phyloP scores from a whole-genome alignment of 352 stramenopile species.

The Phytophthora meadii region DNA sequence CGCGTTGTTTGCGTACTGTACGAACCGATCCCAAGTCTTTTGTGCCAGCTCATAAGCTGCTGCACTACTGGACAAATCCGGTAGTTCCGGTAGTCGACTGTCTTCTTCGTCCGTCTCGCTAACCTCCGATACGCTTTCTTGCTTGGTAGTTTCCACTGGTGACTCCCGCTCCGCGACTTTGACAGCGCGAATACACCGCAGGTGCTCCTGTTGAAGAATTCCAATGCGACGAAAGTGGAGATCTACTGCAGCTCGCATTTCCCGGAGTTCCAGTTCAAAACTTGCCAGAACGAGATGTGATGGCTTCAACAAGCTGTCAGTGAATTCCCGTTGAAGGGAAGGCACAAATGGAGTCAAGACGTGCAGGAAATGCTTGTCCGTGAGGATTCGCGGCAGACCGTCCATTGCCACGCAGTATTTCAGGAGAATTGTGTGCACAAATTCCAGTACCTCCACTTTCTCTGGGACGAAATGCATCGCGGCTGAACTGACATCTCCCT shows the following conservation, averaged over 20 bases:
- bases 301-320: slow-evolving; percentile 28
- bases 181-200: slow-evolving; percentile 40
- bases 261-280: slow-evolving; percentile 20
- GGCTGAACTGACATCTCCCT: slow-evolving; percentile 23
- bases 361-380: slow-evolving; percentile 33
- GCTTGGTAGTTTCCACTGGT: slow-evolving; percentile 1
- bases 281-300: slow-evolving; percentile 37
- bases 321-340: slow-evolving; percentile 28
- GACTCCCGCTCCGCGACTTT: slow-evolving; percentile 40
- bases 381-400: slow-evolving; percentile 40
- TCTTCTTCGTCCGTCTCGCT: slow-evolving; percentile 19
- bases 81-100: slow-evolving; percentile 17
- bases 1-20: slow-evolving; percentile 42
- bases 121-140: neutral
- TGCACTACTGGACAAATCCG: slow-evolving; percentile 31
- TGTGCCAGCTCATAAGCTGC: slow-evolving; percentile 52
- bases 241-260: slow-evolving; percentile 40
- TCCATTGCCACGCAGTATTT: slow-evolving; percentile 60
- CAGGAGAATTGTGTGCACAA: slow-evolving; percentile 50
- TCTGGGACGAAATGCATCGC: slow-evolving; percentile 37
- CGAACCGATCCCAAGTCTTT: slow-evolving; percentile 45
- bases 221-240: slow-evolving; percentile 42
- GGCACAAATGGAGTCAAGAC: slow-evolving; percentile 55
- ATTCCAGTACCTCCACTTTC: slow-evolving; percentile 46
- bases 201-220: slow-evolving; percentile 40